Evolutionary conservation across 768 basidiomycete genomes (phyloP).

Genomic region (Kwoniella newhampshirensis): DNA sequence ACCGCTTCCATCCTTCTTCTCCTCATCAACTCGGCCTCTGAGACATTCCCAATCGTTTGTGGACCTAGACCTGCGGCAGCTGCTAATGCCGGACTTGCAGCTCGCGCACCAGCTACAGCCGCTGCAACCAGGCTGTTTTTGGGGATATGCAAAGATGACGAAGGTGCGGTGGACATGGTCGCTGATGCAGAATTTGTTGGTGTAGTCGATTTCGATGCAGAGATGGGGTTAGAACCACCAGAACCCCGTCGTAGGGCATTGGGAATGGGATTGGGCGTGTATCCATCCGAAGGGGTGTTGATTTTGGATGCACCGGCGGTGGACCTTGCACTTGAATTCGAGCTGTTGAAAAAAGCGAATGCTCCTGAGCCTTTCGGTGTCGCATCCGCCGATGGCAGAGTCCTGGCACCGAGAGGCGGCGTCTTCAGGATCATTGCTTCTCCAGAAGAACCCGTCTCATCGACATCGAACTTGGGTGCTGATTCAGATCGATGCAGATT

Average conservation of each 20-base stretch:
- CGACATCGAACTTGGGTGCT: constrained; percentile 45
- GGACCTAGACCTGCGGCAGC: constrained; percentile 40
- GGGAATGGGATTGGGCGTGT: too few relatives aligned
- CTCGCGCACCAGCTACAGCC: constrained; percentile 72
- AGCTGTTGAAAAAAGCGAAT: constrained; percentile 46
- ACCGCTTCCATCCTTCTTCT: constrained; percentile 56
- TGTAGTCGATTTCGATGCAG: background rate
- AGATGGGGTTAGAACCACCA: background rate
- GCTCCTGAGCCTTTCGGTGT: constrained; percentile 35
- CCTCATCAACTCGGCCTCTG: constrained; percentile 68
- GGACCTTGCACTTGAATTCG: too few relatives aligned
- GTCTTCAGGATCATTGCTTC: constrained; percentile 37
- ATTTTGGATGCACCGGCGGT: too few relatives aligned
- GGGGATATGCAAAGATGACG: constrained; percentile 1
- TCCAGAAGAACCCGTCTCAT: constrained; percentile 42
- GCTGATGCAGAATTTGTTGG: constrained; percentile 1
- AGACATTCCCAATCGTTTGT: constrained; percentile 61
- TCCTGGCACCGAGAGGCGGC: constrained; percentile 25
- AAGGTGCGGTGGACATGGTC: background rate
- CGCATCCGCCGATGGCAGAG: constrained; percentile 9
- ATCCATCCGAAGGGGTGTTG: too few relatives aligned
- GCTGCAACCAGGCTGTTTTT: constrained; percentile 57
- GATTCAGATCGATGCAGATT: constrained; percentile 31
- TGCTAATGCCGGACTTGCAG: constrained; percentile 38
- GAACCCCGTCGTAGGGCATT: too few relatives aligned